Evolutionary conservation across 1,139 yeast genomes (phyloP), one percentile per base, ranked within the genome.

Genomic region (Wickerhamomyces sp.): DNA sequence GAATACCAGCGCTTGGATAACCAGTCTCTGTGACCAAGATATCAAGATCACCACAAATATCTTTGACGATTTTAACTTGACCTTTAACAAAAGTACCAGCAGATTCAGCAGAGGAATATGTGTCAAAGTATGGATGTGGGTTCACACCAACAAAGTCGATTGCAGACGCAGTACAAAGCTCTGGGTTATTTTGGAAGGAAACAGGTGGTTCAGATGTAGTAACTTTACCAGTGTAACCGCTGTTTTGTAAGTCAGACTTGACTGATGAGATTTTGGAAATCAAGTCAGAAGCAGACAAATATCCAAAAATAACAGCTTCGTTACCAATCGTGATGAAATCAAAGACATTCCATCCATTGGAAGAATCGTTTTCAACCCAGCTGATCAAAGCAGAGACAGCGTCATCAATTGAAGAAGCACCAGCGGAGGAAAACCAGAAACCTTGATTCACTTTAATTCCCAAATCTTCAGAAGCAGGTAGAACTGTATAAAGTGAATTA

Each of bases 181-280:
- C 60, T 9, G 95, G 87, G 55, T 82, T 47, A 35, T 64, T 59
- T 52, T 73, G 72, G 58, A 70, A 87, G 14, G 78, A 61, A n/a
- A 73, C 81, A 15, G 96, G 94, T 35, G 95, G 95, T 58, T 88
- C 96, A 34, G 95, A 76, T 19, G 95, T 87, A 21, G 93, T 78
- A 28, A 88, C 68, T 38, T 65, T 54, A 32, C 96, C 96, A n/a
- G 64, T 57, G 62, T 78, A 88, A 16, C 96, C 96, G 18, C 86
- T 89, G 35, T 55, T 58, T 38, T 64, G 56, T 40, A 88, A 70
- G 44, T 62, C 61, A 11, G 66, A 32, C 56, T 78, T 82, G 35
- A 85, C 93, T 8, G 75, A 61, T 3, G 73, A 44, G 40, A 87
- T 80, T 59, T 86, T 86, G 35, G 59, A 39, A 23, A 79, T 64